phyloP scores from a whole-genome alignment of 163 green algal genomes.

The Scenedesmus sp. region DNA sequence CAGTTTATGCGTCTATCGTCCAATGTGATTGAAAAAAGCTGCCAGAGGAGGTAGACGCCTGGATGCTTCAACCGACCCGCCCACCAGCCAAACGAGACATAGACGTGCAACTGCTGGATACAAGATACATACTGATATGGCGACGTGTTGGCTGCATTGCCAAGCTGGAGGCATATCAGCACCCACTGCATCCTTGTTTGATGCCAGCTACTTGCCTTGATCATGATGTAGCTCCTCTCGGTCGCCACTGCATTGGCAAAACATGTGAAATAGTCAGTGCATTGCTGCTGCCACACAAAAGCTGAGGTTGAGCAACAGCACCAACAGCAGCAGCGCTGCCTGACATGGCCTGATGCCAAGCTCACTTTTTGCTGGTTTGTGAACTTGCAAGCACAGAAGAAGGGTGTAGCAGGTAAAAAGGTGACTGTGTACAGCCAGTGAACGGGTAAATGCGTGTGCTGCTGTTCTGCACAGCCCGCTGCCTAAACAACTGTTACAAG shows the following conservation, averaged over 20 bases:
- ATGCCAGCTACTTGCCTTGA: slow-evolving; percentile 73
- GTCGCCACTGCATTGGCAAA: slow-evolving; percentile 53
- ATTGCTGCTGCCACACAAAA: not conserved
- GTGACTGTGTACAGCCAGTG: not conserved
- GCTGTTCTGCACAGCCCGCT: not conserved
- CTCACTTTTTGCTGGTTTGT: slow-evolving; percentile 1
- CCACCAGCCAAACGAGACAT: not conserved
- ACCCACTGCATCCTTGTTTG: not conserved
- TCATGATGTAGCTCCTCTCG: slow-evolving; percentile 91
- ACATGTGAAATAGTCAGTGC: not conserved
- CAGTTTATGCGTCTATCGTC: not conserved
- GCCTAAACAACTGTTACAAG: not conserved
- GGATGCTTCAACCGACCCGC: not conserved
- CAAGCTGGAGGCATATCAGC: not conserved
- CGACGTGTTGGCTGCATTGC: not conserved
- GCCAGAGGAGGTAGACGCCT: not conserved
- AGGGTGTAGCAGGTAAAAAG: not conserved
- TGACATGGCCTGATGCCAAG: not conserved
- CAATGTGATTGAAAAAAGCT: not conserved
- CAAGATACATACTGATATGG: not conserved
- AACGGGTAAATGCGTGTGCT: not conserved
- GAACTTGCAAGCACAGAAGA: not conserved
- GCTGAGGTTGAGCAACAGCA: not conserved
- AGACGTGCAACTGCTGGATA: not conserved
- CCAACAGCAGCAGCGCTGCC: not conserved